Percentiles rank a stretch among this genome's conserved stretches.
These are phyloP conservation scores for Deakozyma indianensis DNA, from an alignment of 805 yeast species.

Conservation along the genomic window DNA sequence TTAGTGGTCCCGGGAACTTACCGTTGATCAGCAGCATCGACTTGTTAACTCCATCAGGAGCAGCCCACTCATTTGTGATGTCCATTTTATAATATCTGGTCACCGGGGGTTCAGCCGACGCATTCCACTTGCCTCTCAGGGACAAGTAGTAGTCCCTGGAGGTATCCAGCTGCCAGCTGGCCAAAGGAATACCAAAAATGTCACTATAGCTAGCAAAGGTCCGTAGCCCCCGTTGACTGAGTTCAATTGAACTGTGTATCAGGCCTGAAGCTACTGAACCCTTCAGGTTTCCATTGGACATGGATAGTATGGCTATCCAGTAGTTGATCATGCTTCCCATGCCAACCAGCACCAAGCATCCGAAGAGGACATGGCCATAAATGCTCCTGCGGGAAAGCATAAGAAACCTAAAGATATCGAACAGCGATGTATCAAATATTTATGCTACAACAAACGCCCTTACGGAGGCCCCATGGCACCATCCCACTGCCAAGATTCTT, in stretches of 20 bases:
- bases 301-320: background rate
- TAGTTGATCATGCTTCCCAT: background rate
- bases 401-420: too few species aligned
- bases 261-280: background rate
- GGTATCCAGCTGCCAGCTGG: constrained; percentile 19
- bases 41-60: constrained; percentile 24
- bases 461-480: too few species aligned
- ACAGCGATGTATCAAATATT: too few species aligned
- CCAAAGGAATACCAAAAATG: constrained; percentile 4
- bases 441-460: too few species aligned
- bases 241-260: background rate
- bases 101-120: constrained; percentile 5
- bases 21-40: constrained; percentile 27
- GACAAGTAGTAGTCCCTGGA: constrained; percentile 13
- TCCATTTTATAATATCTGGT: constrained; percentile 12
- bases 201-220: background rate
- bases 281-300: background rate
- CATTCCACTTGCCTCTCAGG: constrained; percentile 8
- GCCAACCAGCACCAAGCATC: background rate
- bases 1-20: constrained; percentile 35
- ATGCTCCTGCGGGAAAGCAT: too few species aligned
- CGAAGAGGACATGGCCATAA: background rate
- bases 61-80: constrained; percentile 8
- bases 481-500: too few species aligned
- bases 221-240: background rate